Evolutionary conservation across 2,329 filamentous ascomycete species (phyloP), one percentile per base, ranked within the genome.

Genomic region (Exophiala sp.): DNA sequence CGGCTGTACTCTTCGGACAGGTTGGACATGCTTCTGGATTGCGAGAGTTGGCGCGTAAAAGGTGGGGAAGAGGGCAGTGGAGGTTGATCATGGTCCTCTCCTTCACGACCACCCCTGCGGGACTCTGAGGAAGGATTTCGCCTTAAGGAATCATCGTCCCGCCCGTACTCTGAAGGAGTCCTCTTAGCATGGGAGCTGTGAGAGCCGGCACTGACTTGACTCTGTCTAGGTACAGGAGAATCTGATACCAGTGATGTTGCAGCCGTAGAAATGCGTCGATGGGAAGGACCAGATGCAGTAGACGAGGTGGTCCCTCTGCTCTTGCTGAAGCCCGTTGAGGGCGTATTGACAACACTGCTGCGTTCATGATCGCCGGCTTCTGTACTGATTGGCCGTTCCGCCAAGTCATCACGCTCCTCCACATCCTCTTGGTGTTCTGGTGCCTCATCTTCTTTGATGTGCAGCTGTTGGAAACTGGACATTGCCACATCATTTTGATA

Each of bases 161-260:
- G 53, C 18, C 42, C 54, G 48, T 43, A 57, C 10, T 57, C 57
- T 3, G 48, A 53, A 9, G 38, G 35, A n/a, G 48, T 34, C 32
- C 43, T 43, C 24, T 52, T 44, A 9, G 39, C n/a, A 40, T 59
- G 55, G 8, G 52, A 62, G 11, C 45, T 21, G 10, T 59, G 55
- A 9, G 52, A 62, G 12, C 45, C 32, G 7, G 57, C 52, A 16
- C 50, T 55, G 16, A 47, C 48, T 38, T 57, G 58, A 34, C 58
- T 57, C 21, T 69, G 67, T 16, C 68, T 63, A 10, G 60, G 60
- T 12, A 57, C 50, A 21, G 62, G 72, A 62, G n/a, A 69, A 69
- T 92, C 89, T 0, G 91, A 95, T n/a, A 85, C 83, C 47, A 95
- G 77, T 0, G 92, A 96, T 0, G 91, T 96, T 2, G 90, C 91